Evolutionary conservation across 371 early-diverging fungal genomes (phyloP), one percentile per base, ranked within the genome.

Genomic region (Zopfochytrium polystomum): DNA sequence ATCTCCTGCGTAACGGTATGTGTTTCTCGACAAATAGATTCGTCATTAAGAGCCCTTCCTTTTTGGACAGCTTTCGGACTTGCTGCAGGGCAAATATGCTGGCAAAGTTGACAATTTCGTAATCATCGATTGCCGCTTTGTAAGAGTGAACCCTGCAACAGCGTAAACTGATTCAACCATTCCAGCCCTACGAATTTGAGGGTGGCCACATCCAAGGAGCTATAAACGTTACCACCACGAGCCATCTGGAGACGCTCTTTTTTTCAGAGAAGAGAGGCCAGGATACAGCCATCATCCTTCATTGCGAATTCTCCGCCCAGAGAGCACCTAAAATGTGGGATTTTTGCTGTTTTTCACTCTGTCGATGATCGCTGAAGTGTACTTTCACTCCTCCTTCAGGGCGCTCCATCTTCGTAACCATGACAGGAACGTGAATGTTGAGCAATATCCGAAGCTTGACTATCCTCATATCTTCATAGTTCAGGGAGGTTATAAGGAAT

Each of bases 381-480:
- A 18, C 22, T 44, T 22, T 11, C 31, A 45, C 2, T 22, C 18
- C 15, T 54, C 33, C 55, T 27, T 26, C 47, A 85, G 85, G 81
- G 93, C 92, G 0, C 75, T 76, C 34, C 78, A 80, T 55, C 68
- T 95, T 30, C 78, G 96, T 57, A 85, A 82, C 38, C 75, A 80
- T 55, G 96, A 95, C 71, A 84, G 94, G 52, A 74, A 80, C 29
- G 63, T 75, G 60, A 91, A 91, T 66, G 60, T 73, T 35, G 60
- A 67, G n/a, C 66, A 72, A 30, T 94, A 94, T 73, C 95, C 95
- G 13, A 65, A 78, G 4, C 71, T 95, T 51, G 73, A 77, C 53
- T 91, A 87, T 70, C 93, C 96, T 3, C 88, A 94, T 57, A 74
- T 95, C 46, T 95, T 92, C 73, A 83, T 95, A n/a, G 79, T 95